These are phyloP conservation scores for Casaregolazyma suthepensis DNA, from an alignment of 1,139 yeast genomes.

Conservation along the genomic window DNA sequence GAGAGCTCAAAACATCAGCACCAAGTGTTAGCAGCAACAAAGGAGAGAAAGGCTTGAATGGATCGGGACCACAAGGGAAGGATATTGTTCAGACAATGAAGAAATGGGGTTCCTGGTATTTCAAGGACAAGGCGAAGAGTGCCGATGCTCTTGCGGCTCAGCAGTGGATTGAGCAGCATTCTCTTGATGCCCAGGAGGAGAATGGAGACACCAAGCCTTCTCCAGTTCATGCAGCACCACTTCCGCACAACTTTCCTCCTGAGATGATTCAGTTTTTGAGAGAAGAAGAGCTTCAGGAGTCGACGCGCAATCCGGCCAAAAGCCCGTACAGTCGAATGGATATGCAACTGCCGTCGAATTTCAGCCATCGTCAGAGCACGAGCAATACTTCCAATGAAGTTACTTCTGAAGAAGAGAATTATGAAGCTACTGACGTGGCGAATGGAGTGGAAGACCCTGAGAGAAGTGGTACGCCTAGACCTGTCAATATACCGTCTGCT, in stretches of 20 bases:
- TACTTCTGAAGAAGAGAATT: background rate
- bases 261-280: constrained; percentile 20
- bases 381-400: background rate
- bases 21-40: background rate
- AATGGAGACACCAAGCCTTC: background rate
- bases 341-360: constrained; percentile 21
- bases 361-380: background rate
- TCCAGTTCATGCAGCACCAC: constrained; percentile 22
- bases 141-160: background rate
- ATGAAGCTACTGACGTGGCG: background rate
- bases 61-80: constrained; percentile 7
- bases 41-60: background rate
- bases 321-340: constrained; percentile 23
- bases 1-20: constrained; percentile 4
- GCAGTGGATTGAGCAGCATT: background rate
- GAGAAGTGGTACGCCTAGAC: background rate
- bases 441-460: background rate
- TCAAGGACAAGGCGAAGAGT: constrained; percentile 21
- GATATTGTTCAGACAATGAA: constrained; percentile 25
- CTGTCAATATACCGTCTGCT: background rate
- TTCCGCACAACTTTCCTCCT: constrained; percentile 29
- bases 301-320: constrained; percentile 3
- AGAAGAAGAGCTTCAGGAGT: constrained; percentile 7
- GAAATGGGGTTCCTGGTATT: constrained; percentile 29
- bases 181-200: background rate